These are phyloP conservation scores for Naganishia sp. DNA, from an alignment of 1,284 basidiomycete species.

Conservation along the genomic window DNA sequence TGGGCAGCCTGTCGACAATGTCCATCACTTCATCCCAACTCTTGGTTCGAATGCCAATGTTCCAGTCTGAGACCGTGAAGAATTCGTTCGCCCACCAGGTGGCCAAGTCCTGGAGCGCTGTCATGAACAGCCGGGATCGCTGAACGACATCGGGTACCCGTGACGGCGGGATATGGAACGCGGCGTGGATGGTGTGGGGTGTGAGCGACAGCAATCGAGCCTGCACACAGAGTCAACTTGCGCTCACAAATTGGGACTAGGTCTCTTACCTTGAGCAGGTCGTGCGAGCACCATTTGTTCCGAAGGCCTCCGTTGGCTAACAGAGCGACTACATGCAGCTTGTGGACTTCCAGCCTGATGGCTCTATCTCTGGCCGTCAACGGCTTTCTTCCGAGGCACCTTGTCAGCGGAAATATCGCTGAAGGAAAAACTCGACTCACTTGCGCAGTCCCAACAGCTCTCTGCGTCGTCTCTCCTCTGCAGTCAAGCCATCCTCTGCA, in stretches of 20 bases:
- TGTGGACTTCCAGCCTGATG: conserved; percentile 75
- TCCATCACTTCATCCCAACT: conserved; percentile 66
- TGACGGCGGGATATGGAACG: conserved; percentile 81
- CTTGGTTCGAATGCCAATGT: conserved; percentile 62
- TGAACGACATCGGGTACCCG: conserved; percentile 74
- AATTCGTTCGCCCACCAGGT: conserved; percentile 78
- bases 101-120: conserved; percentile 68
- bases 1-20: conserved; percentile 46
- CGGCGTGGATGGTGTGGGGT: conserved; percentile 73
- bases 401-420: not conserved
- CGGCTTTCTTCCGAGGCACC: conserved; percentile 43
- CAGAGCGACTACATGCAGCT: conserved; percentile 78
- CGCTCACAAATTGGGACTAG: not conserved
- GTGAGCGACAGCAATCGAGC: conserved; percentile 76
- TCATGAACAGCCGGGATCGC: conserved; percentile 81
- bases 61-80: conserved; percentile 60
- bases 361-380: conserved; percentile 63
- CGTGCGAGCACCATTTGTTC: conserved; percentile 83
- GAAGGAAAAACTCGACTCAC: not conserved
- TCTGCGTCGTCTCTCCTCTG: conserved; percentile 19
- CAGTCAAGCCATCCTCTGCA: conserved; percentile 24
- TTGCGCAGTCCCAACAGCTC: conserved; percentile 26
- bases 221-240: conserved; percentile 34
- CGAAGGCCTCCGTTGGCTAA: conserved; percentile 73
- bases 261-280: conserved; percentile 68